A percentile compares a stretch with the other conserved stretches of the same genome.
Evolutionary conservation across 2,329 filamentous ascomycete species (phyloP).

Genomic region (Geosmithia putterillii): DNA sequence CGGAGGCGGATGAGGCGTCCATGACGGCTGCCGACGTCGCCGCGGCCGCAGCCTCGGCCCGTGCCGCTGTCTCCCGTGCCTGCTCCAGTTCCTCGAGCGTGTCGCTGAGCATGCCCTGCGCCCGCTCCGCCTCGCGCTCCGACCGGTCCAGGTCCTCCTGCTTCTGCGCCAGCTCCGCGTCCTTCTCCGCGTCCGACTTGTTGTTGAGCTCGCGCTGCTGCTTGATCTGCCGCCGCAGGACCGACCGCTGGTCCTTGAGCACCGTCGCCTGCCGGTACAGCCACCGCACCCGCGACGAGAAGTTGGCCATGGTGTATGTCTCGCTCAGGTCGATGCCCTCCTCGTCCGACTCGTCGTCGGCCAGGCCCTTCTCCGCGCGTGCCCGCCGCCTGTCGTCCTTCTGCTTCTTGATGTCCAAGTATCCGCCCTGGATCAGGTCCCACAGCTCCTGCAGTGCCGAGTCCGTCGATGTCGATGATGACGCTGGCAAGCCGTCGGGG

Average conservation of each 20-base stretch:
- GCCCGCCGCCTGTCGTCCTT: constrained; percentile 40
- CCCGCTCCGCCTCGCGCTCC: constrained; percentile 22
- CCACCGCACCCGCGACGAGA: constrained; percentile 67
- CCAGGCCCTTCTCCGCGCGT: constrained; percentile 42
- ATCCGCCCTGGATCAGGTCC: constrained; percentile 39
- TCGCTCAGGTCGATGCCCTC: constrained; percentile 46
- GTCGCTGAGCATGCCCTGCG: constrained; percentile 35
- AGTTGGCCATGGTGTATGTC: constrained; percentile 60
- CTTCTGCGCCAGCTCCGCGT: constrained; percentile 48
- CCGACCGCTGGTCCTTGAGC: constrained; percentile 77
- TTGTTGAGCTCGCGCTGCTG: constrained; percentile 88
- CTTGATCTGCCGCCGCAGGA: constrained; percentile 84
- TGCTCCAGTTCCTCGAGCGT: constrained; percentile 34
- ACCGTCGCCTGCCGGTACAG: constrained; percentile 65
- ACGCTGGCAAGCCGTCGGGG: constrained; percentile 14
- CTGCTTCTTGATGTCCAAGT: constrained; percentile 40
- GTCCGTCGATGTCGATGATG: constrained; percentile 38
- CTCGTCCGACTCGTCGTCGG: constrained; percentile 48
- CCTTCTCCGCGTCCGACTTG: constrained; percentile 65
- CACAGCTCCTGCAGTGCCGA: constrained; percentile 40
- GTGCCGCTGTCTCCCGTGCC: constrained; percentile 11
- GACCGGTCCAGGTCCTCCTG: constrained; percentile 27
- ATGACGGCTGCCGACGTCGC: constrained; percentile 5
- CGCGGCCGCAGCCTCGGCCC: constrained; percentile 9
- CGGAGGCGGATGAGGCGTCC: constrained; percentile 19